A percentile compares a stretch with the other conserved stretches of the same genome.
Evolutionary conservation across 139 green algal species (phyloP).

Genomic region (Chlamydomonas sp.): DNA sequence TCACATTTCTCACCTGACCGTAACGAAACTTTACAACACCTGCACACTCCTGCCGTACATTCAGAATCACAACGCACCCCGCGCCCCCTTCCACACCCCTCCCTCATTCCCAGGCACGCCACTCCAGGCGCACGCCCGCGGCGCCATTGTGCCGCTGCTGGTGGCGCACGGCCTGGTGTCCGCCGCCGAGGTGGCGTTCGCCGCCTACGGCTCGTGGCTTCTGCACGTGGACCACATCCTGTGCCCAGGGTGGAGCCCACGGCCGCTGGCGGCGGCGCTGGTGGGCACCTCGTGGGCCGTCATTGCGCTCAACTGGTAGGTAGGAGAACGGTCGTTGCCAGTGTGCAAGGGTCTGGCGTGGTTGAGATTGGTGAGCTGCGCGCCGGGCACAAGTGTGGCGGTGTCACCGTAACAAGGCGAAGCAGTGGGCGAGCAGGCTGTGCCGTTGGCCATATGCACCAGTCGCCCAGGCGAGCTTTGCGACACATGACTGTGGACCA

Average conservation of each 20-base stretch:
- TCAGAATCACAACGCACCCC: too few species aligned
- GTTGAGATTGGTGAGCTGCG: background rate
- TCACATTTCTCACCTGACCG: too few species aligned
- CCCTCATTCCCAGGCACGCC: constrained; percentile 6
- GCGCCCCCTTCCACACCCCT: background rate
- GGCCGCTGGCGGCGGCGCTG: constrained; percentile 31
- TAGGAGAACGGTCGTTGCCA: too few species aligned
- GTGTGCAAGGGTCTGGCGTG: background rate
- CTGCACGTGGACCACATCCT: background rate
- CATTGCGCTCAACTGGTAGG: constrained; percentile 16
- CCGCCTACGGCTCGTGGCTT: background rate
- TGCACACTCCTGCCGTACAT: too few species aligned
- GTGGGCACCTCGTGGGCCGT: constrained; percentile 23
- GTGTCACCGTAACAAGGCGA: too few species aligned
- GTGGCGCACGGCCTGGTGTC: background rate
- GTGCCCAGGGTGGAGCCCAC: constrained; percentile 25
- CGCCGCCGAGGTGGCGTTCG: constrained; percentile 14
- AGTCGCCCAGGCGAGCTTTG: too few species aligned
- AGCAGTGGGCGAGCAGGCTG: too few species aligned
- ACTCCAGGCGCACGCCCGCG: background rate
- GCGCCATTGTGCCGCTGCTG: background rate
- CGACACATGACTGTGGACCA: too few species aligned
- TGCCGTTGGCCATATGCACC: too few species aligned
- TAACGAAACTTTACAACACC: too few species aligned
- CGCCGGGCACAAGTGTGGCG: too few species aligned